Conservation (phyloP, 2,329 filamentous ascomycete species). For the Scytalidium sp. region DNA sequence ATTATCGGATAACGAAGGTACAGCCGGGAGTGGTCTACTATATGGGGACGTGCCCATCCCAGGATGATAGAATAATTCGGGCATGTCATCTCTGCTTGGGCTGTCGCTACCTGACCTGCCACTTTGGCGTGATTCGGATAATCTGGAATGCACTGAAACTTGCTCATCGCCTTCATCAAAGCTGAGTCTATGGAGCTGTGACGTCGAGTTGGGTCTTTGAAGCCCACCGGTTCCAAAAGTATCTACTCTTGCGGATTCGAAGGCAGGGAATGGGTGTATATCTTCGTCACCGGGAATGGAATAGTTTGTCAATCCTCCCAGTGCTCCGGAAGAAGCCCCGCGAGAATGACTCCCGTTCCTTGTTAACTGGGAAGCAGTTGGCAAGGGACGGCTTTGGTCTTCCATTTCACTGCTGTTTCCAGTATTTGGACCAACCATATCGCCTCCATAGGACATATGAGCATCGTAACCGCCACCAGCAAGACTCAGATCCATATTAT, state of each 20-base stretch:
- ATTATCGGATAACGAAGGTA: slow-evolving; percentile 49
- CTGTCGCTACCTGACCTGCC: slow-evolving; percentile 56
- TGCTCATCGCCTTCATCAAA: slow-evolving; percentile 92
- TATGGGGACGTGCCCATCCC: slow-evolving; percentile 62
- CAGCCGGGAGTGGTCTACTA: slow-evolving; percentile 59
- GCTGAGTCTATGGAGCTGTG: slow-evolving; percentile 71
- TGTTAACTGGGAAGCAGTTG: slow-evolving; percentile 38
- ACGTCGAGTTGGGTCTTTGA: slow-evolving; percentile 61
- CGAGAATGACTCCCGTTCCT: slow-evolving; percentile 20
- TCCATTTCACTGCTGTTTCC: slow-evolving; percentile 35
- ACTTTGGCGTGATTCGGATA: slow-evolving; percentile 42
- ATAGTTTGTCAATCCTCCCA: slow-evolving; percentile 32
- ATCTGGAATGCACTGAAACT: slow-evolving; percentile 52
- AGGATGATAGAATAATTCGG: slow-evolving; percentile 92
- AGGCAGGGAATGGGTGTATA: slow-evolving; percentile 54
- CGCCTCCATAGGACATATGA: slow-evolving; percentile 57
- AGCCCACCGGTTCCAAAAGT: slow-evolving; percentile 88
- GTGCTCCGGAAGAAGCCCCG: slow-evolving; percentile 19
- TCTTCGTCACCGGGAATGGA: slow-evolving; percentile 45
- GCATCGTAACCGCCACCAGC: slow-evolving; percentile 71
- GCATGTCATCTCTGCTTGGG: slow-evolving; percentile 69
- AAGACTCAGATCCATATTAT: slow-evolving; percentile 66
- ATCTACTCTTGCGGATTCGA: slow-evolving; percentile 58
- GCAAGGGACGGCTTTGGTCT: slow-evolving; percentile 46
- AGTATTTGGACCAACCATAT: slow-evolving; percentile 25